Base-by-base conservation (phyloP, 768 basidiomycete species). In the Lactifluus hygrophoroides region DNA sequence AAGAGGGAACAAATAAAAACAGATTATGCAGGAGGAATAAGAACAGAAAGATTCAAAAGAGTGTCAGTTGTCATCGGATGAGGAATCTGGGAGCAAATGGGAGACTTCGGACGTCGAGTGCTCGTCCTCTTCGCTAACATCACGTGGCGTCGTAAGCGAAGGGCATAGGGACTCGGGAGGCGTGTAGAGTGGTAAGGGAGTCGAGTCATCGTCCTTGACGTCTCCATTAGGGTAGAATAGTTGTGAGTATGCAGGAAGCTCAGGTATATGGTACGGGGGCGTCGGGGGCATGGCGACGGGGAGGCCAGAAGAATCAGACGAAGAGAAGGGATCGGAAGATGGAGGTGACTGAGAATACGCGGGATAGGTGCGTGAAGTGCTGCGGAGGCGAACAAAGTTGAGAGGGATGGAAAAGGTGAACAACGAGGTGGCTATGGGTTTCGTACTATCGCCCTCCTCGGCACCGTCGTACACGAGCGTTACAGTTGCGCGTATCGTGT, bases 191-290 rank as follows among this genome's bases (percentile, higher is more conserved):
- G 88, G 89, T 43, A 88, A 71, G 14, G 82, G 84, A 16, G 50
- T 65, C n/a, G 78, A 80, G 60, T 80, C 76, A 66, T 90, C 88
- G 49, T 87, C 75, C 71, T 82, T 86, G 54, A 77, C 77, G 52
- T 89, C 84, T 17, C 90, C 90, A 64, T 88, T 86, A 17, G 74
- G 66, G 66, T 90, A 73, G 71, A 84, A 92, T 19, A 92, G 75
- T 63, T 90, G 87, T 5, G 86, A 88, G 66, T 92, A 92, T 3
- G 84, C 78, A 2, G 90, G 90, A 19, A 89, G 80, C 43, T 64
- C 65, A 14, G 70, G 69, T 5, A 67, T 59, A 51, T 65, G 64
- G 52, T 66, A 66, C 5, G 68, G 64, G 35, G 60, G 32, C 19
- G 38, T 55, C 57, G 40, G 35, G 28, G 34, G 46, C 19, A 47